Evolutionary conservation across 306 rosid species (phyloP).

Genomic region (Glycine soja): DNA sequence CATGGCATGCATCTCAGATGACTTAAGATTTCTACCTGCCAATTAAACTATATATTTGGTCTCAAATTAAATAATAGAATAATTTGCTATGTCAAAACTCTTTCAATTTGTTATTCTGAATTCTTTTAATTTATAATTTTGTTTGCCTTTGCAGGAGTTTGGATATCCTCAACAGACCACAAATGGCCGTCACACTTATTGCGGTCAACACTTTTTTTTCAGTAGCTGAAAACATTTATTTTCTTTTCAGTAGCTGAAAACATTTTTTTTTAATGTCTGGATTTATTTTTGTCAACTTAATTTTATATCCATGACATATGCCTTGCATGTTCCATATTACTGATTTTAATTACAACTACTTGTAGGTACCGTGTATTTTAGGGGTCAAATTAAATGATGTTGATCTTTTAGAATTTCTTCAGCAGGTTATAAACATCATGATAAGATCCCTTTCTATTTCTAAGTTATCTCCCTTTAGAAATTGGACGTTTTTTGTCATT

Average conservation of each 20-base stretch:
- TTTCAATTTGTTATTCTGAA: conserved; percentile 9
- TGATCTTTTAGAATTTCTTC: conserved; percentile 95
- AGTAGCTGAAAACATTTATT: neutral
- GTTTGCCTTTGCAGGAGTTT: conserved; percentile 68
- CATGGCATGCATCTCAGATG: conserved; percentile 28
- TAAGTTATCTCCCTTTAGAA: conserved; percentile 35
- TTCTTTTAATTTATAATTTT: conserved; percentile 42
- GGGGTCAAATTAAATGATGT: conserved; percentile 80
- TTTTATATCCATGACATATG: conserved; percentile 21
- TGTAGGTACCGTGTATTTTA: conserved; percentile 91
- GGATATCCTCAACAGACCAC: conserved; percentile 75
- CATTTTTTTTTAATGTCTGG: neutral
- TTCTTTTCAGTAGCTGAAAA: conserved; percentile 21
- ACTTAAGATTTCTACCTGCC: neutral
- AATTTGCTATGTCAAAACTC: neutral
- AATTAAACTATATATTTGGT: conserved; percentile 27
- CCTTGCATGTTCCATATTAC: conserved; percentile 13
- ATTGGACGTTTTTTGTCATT: conserved; percentile 7
- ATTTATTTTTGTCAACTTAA: conserved; percentile 15
- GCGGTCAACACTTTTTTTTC: conserved; percentile 59
- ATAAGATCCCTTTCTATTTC: conserved; percentile 11
- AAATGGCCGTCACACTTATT: conserved; percentile 60
- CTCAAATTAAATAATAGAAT: conserved; percentile 31
- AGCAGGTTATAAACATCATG: conserved; percentile 70
- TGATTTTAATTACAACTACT: conserved; percentile 37